Evolutionary conservation across 495 filamentous ascomycete genomes (phyloP).

Genomic region (Rhizodiscina lignyota): DNA sequence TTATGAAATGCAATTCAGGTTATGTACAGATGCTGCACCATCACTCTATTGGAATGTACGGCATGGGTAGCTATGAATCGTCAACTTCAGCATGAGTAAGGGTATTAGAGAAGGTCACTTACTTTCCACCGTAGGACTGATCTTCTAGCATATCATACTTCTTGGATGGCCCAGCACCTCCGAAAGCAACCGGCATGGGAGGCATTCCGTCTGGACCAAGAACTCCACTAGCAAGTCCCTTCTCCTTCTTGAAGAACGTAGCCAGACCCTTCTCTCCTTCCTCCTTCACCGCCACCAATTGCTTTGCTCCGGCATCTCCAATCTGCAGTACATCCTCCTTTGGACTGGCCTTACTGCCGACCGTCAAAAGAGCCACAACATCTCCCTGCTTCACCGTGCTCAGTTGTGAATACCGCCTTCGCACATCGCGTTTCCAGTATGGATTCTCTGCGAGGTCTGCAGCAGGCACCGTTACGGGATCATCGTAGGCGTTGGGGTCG

Average conservation of each 20-base stretch:
- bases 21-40: neutral
- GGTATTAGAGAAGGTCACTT: slow-evolving; percentile 19
- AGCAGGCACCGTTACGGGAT: slow-evolving; percentile 81
- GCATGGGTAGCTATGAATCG: slow-evolving; percentile 20
- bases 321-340: slow-evolving; percentile 60
- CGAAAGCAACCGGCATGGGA: slow-evolving; percentile 40
- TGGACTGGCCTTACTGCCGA: slow-evolving; percentile 67
- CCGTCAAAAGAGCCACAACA: slow-evolving; percentile 66
- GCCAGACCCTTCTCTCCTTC: slow-evolving; percentile 57
- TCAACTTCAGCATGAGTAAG: neutral
- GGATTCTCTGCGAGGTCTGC: slow-evolving; percentile 93
- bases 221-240: slow-evolving; percentile 41
- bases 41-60: slow-evolving; percentile 17
- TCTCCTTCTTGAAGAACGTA: slow-evolving; percentile 54
- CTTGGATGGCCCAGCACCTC: slow-evolving; percentile 32
- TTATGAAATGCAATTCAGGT: neutral
- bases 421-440: slow-evolving; percentile 90
- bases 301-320: slow-evolving; percentile 68
- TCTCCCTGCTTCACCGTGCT: slow-evolving; percentile 72
- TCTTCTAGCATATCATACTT: slow-evolving; percentile 38
- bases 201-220: slow-evolving; percentile 62
- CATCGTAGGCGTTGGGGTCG: slow-evolving; percentile 64
- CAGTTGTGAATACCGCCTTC: slow-evolving; percentile 69
- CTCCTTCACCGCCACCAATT: slow-evolving; percentile 64
- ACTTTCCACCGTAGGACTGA: slow-evolving; percentile 39